Conservation (phyloP, 305 asterid genomes). For the Plantago coronopus region DNA sequence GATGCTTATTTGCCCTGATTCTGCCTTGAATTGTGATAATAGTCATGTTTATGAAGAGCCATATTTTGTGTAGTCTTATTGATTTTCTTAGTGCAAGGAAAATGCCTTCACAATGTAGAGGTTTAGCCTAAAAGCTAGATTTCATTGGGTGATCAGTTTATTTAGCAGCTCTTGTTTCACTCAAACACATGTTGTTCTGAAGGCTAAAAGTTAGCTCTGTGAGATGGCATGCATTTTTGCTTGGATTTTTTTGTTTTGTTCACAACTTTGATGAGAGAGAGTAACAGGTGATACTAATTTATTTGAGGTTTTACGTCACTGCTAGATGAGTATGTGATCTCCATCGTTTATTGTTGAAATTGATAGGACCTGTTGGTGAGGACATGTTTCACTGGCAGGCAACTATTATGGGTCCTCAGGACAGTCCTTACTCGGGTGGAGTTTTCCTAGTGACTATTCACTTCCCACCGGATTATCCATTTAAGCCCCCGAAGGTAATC, state of each 20-base stretch:
- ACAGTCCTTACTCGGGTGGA: conserved; percentile 31
- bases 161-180: background rate
- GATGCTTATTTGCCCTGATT: no score
- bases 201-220: background rate
- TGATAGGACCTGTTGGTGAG: conserved; percentile 32
- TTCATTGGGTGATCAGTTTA: background rate
- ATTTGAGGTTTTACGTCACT: background rate
- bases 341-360: background rate
- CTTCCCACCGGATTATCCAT: conserved; percentile 34
- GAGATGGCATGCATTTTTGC: background rate
- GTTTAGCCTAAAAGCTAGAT: background rate
- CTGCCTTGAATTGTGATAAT: no score
- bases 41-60: no score
- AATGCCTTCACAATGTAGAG: no score
- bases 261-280: background rate
- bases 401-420: conserved; percentile 35
- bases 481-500: conserved; percentile 32
- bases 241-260: conserved; percentile 11
- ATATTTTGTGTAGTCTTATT: no score
- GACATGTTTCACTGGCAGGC: conserved; percentile 35
- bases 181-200: background rate
- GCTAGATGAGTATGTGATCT: background rate
- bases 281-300: background rate
- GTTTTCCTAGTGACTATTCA: conserved; percentile 29
- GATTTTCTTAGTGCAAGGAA: no score